Evolutionary conservation across 306 rosid genomes (phyloP).

Genomic region (Betula pendula): DNA sequence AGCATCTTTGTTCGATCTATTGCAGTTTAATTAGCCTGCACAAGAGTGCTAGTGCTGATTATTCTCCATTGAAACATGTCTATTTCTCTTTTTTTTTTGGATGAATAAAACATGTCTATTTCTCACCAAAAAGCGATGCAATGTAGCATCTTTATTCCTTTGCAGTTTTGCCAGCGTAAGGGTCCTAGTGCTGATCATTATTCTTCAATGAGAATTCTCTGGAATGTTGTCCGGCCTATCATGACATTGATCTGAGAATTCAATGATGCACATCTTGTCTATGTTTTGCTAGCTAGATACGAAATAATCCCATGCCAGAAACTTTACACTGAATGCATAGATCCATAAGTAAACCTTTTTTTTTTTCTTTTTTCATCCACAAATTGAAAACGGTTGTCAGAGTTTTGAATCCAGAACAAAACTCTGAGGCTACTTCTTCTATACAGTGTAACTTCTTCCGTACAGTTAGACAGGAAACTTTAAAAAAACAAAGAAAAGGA

Average conservation of each 20-base stretch:
- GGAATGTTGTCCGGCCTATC: conserved; percentile 11
- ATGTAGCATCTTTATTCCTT: conserved; percentile 18
- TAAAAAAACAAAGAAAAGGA: conserved; percentile 41
- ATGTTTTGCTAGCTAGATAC: not conserved
- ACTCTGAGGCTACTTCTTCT: conserved; percentile 19
- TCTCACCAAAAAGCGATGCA: conserved; percentile 15
- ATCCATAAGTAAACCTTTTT: not conserved
- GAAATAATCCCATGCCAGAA: conserved; percentile 10
- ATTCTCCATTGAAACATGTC: conserved; percentile 7
- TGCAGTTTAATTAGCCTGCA: not conserved
- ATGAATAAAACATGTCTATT: conserved; percentile 20
- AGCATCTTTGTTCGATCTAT: conserved; percentile 24
- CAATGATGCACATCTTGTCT: conserved; percentile 23
- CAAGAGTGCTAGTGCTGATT: too few species aligned
- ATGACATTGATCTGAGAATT: conserved; percentile 22
- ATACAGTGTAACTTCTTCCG: conserved; percentile 20
- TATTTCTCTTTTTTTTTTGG: too few species aligned
- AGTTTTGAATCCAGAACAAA: conserved; percentile 16
- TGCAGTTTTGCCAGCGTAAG: not conserved
- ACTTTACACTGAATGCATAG: conserved; percentile 32
- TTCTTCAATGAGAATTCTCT: conserved; percentile 15
- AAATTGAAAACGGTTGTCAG: conserved; percentile 11
- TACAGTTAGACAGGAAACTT: conserved; percentile 39
- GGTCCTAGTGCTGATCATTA: not conserved
- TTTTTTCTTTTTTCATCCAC: conserved; percentile 12